Base-by-base conservation (phyloP, 1,139 yeast genomes). In the Spathaspora sp. region DNA sequence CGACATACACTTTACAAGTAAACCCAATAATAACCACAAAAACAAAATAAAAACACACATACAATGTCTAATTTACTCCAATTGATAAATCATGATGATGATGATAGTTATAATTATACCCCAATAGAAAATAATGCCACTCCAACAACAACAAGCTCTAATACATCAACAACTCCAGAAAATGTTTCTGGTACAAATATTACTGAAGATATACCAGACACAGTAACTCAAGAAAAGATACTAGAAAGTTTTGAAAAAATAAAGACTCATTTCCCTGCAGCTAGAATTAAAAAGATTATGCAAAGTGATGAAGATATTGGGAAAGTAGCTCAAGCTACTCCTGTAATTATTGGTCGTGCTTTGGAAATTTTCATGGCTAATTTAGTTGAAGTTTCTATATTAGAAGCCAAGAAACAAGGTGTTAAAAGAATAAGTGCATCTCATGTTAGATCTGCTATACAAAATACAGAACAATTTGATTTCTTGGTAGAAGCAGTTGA, bases 301-400 rank as follows among this genome's bases (percentile, higher is more conserved):
- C 99, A 93, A 63, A 86, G 96, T 43, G 99, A 93, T 65, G 99
- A 93, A 56, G 99, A 93, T 56, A 91, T 93, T 43, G 99, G 99
- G 4, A 93, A 93, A 65, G 99, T 95, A 13, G 97, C 99, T 8
- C 98, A 91, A 63, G 98, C 97, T 3, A 93, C 99, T 3, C 99
- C 99, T 0, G 86, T 93, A 20, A 91, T 91, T 26, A 97, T 93
- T 10, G 97, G 99, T 8, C 79, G 97, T 53, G 97, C 98, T 0
- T 74, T 93, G 46, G 99, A 93, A 67, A 80, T 89, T 51, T 93
- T 93, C 63, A 82, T 93, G 80, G 90, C 96, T 46, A 82, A 93
- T 48, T 75, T 95, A 50, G 96, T 93, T 44, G 93, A 88, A 58
- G 91, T 88, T 43, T 80, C 96, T 15, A 84, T 89, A 44, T 76